Conservation (phyloP, 176 grass and related monocot species). For the Tillandsia fasciculata region DNA sequence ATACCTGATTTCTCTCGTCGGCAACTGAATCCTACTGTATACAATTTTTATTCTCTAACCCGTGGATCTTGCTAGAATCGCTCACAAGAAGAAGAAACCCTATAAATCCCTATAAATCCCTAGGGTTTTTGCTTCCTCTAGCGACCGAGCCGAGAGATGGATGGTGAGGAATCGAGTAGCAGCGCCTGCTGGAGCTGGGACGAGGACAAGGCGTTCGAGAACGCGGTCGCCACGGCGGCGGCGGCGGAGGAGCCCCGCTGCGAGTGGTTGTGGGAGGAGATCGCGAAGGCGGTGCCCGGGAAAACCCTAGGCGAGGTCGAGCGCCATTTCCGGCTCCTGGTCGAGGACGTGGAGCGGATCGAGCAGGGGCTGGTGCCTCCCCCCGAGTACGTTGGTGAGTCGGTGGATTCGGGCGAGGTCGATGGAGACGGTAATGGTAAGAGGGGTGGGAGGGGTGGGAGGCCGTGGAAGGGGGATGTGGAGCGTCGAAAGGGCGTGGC, state of each 20-base stretch:
- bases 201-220: slow-evolving; percentile 13
- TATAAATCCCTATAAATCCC: too few species aligned
- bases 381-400: background rate
- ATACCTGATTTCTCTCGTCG: too few species aligned
- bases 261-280: slow-evolving; percentile 1
- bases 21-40: too few species aligned
- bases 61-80: too few species aligned
- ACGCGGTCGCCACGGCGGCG: background rate
- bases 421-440: background rate
- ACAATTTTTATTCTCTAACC: too few species aligned
- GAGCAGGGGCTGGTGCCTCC: slow-evolving; percentile 4
- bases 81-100: too few species aligned
- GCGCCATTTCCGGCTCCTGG: background rate
- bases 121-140: background rate
- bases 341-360: background rate
- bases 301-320: slow-evolving; percentile 1
- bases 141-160: background rate
- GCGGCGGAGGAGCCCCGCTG: background rate
- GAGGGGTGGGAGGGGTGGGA: background rate
- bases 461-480: background rate
- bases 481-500: slow-evolving; percentile 10
- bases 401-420: background rate
- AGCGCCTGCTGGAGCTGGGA: slow-evolving; percentile 11
- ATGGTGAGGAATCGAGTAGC: background rate
- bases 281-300: slow-evolving; percentile 1